Evolutionary conservation across 2,329 filamentous ascomycete species (phyloP).

Genomic region (Phialemoniopsis sp.): DNA sequence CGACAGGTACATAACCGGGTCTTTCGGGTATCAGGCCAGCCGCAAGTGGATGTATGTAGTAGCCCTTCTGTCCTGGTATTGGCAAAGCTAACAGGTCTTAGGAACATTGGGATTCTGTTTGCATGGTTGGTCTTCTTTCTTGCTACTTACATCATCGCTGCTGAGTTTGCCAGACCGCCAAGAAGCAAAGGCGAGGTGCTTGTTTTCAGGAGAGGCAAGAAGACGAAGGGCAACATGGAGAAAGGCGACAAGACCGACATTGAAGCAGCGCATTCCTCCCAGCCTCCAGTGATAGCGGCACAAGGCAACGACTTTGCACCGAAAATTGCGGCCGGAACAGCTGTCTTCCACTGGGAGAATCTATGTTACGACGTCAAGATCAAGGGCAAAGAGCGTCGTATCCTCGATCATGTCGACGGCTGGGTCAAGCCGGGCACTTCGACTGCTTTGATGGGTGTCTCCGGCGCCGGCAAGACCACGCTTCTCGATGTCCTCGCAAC

Average conservation of each 20-base stretch:
- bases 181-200: conserved; percentile 64
- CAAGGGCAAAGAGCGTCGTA: conserved; percentile 65
- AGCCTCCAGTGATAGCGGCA: no score
- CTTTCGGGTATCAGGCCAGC: no score
- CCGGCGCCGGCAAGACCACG: conserved; percentile 59
- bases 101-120: conserved; percentile 66
- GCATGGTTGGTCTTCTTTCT: conserved; percentile 63
- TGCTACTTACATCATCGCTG: conserved; percentile 57
- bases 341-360: conserved; percentile 73
- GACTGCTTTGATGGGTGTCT: conserved; percentile 71
- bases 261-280: conserved; percentile 34
- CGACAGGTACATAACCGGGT: no score
- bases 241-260: conserved; percentile 12
- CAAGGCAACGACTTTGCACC: no score
- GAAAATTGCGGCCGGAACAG: background rate
- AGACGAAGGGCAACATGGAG: conserved; percentile 14
- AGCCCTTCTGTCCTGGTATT: no score
- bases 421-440: conserved; percentile 89
- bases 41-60: no score
- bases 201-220: conserved; percentile 26
- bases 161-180: conserved; percentile 61
- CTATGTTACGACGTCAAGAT: conserved; percentile 70
- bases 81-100: conserved; percentile 46
- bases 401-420: conserved; percentile 77
- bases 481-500: conserved; percentile 53